Evolutionary conservation across 768 basidiomycete genomes (phyloP).

Genomic region (Tulasnella sp.): DNA sequence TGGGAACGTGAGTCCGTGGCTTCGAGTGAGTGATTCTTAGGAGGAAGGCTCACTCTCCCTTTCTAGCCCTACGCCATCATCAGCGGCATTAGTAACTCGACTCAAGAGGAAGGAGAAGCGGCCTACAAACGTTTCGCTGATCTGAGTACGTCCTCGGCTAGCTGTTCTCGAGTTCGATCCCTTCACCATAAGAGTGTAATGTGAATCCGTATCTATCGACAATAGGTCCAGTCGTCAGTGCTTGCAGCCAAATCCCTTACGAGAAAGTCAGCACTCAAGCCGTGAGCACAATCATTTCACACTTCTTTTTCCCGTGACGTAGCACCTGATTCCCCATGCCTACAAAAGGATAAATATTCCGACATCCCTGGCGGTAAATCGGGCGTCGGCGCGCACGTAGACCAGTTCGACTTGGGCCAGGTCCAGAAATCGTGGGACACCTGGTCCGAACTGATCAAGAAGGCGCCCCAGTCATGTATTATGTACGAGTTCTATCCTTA

Average conservation of each 20-base stretch:
- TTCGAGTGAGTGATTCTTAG: not conserved
- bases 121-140: not conserved
- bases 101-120: not conserved
- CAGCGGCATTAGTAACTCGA: not conserved
- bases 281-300: not conserved
- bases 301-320: not conserved
- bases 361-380: not conserved
- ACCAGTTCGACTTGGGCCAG: not conserved
- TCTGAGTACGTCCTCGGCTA: not conserved
- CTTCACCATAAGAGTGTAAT: not conserved
- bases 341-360: not conserved
- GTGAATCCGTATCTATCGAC: not conserved
- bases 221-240: not conserved
- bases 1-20: constrained; percentile 1
- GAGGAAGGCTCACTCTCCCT: not conserved
- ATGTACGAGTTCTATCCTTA: constrained; percentile 14
- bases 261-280: not conserved
- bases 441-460: not conserved
- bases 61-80: not conserved
- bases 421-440: not conserved
- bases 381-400: not conserved
- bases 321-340: too few species aligned
- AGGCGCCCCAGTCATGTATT: not conserved
- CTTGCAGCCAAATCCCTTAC: not conserved
- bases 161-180: too few species aligned